Base-by-base conservation (phyloP, 78 protist species). In the Capsaspora owczarzaki region DNA sequence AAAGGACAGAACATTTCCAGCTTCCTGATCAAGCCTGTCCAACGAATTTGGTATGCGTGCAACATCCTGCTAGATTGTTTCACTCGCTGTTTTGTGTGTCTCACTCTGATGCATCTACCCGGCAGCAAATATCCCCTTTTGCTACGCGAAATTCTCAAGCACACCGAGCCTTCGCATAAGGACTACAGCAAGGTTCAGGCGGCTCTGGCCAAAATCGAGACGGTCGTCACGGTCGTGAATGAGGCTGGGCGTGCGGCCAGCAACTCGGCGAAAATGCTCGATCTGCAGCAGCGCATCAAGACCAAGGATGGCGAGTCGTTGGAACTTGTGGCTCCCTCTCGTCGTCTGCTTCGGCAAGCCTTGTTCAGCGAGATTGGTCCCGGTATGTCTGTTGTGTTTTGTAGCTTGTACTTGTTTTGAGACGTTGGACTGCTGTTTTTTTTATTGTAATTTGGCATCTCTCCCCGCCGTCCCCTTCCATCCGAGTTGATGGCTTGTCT, bases 21-120 rank as follows among this genome's bases (percentile, higher is more conserved):
- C 66, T 56, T 25, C n/a, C 66, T 56, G 66, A 56, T 56, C 66
- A 56, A 56, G 66, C 66, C 66, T 6, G 66, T 56, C 4, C 66
- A 56, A 29, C 66, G 66, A 16, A 56, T 56, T 25, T 56, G 66
- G 66, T 56, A 25, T 16, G 56, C 56, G 16, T 10, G n/a, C 56
- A 20, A 16, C 16, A 10, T 49, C n/a, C 16, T 10, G 56, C 56
- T 16, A 20, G 56, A 10, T 16, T 49, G 56, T 10, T 16, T 16
- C 12, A 12, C 51, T 14, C 51, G 51, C 51, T 46, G 51, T 12
- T 46, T 46, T 12, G 5, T 12, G 51, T 56, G 66, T 3, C 66
- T 25, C 29, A 3, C n/a, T 16, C 12, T 56, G 4, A 16, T 25
- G 33, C 25, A 2, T 25, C n/a, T 25, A 25, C 66, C 14, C 66